Percentiles rank a stretch among this genome's conserved stretches.
Evolutionary conservation across 441 rosid genomes (phyloP).

Genomic region (Sinapis alba): DNA sequence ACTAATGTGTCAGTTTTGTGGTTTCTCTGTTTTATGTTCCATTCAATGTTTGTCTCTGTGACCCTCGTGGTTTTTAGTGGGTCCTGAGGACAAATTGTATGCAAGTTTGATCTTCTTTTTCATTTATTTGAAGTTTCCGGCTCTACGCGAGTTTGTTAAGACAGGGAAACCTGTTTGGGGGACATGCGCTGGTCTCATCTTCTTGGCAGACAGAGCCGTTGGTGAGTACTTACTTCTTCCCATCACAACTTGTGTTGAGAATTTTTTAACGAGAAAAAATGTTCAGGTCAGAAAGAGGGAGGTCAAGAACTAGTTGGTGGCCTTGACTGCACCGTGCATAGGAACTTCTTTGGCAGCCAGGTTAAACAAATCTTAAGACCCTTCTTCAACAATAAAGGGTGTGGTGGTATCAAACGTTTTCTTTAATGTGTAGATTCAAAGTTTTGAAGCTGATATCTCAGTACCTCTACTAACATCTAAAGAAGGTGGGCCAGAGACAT

Average conservation of each 20-base stretch:
- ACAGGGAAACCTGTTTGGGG: constrained; percentile 98
- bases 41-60: constrained; percentile 1
- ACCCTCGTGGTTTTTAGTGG: background rate
- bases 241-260: background rate
- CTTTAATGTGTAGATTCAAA: constrained; percentile 64
- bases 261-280: background rate
- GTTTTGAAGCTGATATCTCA: constrained; percentile 86
- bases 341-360: constrained; percentile 97
- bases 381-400: background rate
- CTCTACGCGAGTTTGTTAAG: constrained; percentile 78
- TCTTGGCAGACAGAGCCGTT: constrained; percentile 81
- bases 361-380: constrained; percentile 35
- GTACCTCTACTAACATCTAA: constrained; percentile 72
- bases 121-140: constrained; percentile 67
- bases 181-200: constrained; percentile 94
- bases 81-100: background rate
- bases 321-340: constrained; percentile 78
- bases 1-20: constrained; percentile 8
- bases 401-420: background rate
- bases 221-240: constrained; percentile 50
- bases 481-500: constrained; percentile 91
- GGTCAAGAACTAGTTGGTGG: constrained; percentile 95
- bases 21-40: constrained; percentile 5
- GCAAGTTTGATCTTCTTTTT: background rate
- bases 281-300: constrained; percentile 86